Conservation (phyloP, 208 protist species). For the Ichthyophonus hoferi region DNA sequence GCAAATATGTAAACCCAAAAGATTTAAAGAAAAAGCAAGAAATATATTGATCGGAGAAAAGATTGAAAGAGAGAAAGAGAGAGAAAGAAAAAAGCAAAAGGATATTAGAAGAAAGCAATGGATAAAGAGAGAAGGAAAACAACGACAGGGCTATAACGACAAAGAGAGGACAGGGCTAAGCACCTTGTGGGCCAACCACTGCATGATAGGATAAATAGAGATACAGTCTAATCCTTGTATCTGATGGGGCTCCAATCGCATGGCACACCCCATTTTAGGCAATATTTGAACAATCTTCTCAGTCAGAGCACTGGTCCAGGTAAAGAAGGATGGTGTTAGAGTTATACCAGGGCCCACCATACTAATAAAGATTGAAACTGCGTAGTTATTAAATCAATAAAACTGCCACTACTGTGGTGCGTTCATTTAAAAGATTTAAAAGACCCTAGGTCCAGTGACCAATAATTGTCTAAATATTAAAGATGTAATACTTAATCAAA, state of each 20-base stretch:
- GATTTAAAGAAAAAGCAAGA: background rate
- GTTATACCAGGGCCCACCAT: no score
- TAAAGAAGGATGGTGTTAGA: no score
- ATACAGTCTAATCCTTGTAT: conserved; percentile 66
- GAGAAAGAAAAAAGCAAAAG: background rate
- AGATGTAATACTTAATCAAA: no score
- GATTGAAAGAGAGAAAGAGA: background rate
- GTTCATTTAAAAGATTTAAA: no score
- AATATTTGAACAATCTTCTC: conserved; percentile 67
- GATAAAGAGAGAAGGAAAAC: background rate
- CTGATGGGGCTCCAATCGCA: conserved; percentile 61
- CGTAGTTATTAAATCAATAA: no score
- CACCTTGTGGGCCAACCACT: conserved; percentile 67
- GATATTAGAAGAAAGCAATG: background rate
- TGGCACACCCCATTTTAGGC: conserved; percentile 68
- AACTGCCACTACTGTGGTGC: no score
- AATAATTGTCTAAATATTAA: no score
- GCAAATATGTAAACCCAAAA: background rate
- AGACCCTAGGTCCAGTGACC: no score
- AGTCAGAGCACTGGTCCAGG: conserved; percentile 56
- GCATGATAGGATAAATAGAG: conserved; percentile 64
- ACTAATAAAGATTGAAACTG: no score
- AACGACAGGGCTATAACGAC: background rate
- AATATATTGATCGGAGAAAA: background rate
- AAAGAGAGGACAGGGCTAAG: background rate